phyloP scores from a whole-genome alignment of 2,329 filamentous ascomycete genomes.

The Triangularia setosa region DNA sequence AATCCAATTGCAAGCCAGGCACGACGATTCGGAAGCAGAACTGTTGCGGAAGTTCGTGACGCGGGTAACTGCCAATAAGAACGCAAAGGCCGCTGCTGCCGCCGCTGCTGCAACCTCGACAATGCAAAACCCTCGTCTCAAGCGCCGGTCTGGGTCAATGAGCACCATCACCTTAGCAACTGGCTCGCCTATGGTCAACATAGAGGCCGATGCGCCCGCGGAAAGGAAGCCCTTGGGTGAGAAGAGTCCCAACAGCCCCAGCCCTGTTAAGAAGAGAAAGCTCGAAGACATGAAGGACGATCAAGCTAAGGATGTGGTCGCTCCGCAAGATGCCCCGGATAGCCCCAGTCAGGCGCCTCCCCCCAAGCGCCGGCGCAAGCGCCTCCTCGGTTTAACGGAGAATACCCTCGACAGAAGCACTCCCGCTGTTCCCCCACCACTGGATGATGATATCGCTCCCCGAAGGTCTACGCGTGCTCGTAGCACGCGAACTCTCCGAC shows the following conservation, averaged over 20 bases:
- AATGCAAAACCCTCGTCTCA: constrained; percentile 20
- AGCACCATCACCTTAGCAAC: constrained; percentile 27
- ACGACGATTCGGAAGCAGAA: constrained; percentile 34
- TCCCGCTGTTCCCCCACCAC: neutral
- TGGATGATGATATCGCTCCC: constrained; percentile 12
- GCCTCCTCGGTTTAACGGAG: constrained; percentile 24
- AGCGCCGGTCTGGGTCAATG: constrained; percentile 29
- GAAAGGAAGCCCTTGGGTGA: constrained; percentile 32
- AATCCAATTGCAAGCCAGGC: constrained; percentile 18
- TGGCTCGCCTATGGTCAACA: constrained; percentile 30
- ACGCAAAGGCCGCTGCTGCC: constrained; percentile 31
- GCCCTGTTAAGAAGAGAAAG: constrained; percentile 38
- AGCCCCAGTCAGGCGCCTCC: constrained; percentile 15
- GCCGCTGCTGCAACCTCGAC: constrained; percentile 22
- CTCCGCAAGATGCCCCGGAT: constrained; percentile 25
- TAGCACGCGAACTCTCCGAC: constrained; percentile 25
- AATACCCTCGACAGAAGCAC: constrained; percentile 7
- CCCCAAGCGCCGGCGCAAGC: constrained; percentile 31
- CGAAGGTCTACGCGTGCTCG: constrained; percentile 29
- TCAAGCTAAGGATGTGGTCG: constrained; percentile 22
- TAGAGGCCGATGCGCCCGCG: constrained; percentile 13
- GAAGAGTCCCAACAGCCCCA: constrained; percentile 38
- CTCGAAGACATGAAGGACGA: constrained; percentile 24
- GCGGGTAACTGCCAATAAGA: constrained; percentile 33
- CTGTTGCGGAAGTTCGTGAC: constrained; percentile 35